Conservation (phyloP, 176 grass and related monocot genomes). For the Puccinellia tenuiflora region DNA sequence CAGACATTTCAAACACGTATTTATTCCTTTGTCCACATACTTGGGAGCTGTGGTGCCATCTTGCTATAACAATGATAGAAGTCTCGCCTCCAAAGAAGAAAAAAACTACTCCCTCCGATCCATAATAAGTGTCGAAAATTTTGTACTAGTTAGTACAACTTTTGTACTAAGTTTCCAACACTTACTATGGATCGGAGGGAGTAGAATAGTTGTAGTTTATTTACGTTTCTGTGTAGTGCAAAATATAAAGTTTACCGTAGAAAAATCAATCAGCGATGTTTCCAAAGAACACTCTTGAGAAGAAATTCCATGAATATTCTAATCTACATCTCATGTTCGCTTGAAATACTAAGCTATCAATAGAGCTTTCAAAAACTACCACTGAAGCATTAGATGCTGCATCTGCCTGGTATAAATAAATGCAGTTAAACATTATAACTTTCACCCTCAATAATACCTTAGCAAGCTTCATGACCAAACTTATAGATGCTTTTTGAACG, state of each 20-base stretch:
- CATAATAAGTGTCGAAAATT: too few relatives aligned
- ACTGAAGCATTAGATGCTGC: constrained; percentile 11
- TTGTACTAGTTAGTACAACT: too few relatives aligned
- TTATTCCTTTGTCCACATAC: neutral
- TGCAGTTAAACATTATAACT: constrained; percentile 11
- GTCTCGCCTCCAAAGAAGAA: neutral
- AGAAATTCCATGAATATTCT: neutral
- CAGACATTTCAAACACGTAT: neutral
- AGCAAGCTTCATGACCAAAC: constrained; percentile 92
- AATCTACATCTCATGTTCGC: neutral
- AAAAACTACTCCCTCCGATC: too few relatives aligned
- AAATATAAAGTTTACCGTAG: constrained; percentile 12
- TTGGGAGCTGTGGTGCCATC: neutral
- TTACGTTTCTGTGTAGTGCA: neutral
- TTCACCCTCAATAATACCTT: constrained; percentile 48
- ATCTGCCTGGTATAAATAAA: neutral
- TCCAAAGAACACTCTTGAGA: neutral
- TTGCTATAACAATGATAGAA: neutral
- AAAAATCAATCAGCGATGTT: neutral
- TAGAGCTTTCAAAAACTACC: neutral
- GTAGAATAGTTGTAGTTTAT: constrained; percentile 11
- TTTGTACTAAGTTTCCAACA: too few relatives aligned
- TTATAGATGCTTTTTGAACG: constrained; percentile 86
- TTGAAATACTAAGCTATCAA: neutral
- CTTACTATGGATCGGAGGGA: too few relatives aligned